Evolutionary conservation across 1,284 basidiomycete genomes (phyloP), one percentile per base, ranked within the genome.

Genomic region (Leccinum solheimii): DNA sequence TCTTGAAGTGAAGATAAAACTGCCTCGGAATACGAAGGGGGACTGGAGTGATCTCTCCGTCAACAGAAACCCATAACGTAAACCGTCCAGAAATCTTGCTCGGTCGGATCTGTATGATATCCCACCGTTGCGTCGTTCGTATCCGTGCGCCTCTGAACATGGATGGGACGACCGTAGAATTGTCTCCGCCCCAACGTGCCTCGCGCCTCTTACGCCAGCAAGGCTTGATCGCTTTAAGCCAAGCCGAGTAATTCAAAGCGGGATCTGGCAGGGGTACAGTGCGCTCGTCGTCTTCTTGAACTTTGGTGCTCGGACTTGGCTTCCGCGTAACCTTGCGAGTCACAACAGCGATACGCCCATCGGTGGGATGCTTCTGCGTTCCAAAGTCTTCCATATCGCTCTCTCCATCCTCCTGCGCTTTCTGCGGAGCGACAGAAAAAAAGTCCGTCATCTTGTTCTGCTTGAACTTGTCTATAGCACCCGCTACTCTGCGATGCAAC

Each of bases 371-470:
- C 27, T 68, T 69, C 59, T 72, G 71, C 5, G 66, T 58, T 26
- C 83, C 86, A 60, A 86, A 79, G 65, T 94, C 92, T 67, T 92
- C 91, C 52, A 91, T 86, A 68, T 92, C 90, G 11, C 72, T 66
- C 34, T 81, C 79, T 4, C 66, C 72, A 7, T 68, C 62, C 36
- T 74, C 74, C 53, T 72, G 67, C 55, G 68, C 71, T 38, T 75
- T 76, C 48, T 72, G 75, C 21, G 66, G 60, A 49, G 53, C 58
- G 43, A 63, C 59, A n/a, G 66, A 67, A 80, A 99, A 99, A 80
- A 98, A 98, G 70, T 98, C 95, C 0, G 95, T 97, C 51, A 99
- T 81, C 76, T 96, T 98, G 78, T 97, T 95, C 76, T 99, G 97
- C 73, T 94, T 95, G 81, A 98, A 98, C 78, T 94, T 97, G 82